Evolutionary conservation across 2,329 filamentous ascomycete species (phyloP), one percentile per base, ranked within the genome.

Genomic region (Uncinocarpus reesii): DNA sequence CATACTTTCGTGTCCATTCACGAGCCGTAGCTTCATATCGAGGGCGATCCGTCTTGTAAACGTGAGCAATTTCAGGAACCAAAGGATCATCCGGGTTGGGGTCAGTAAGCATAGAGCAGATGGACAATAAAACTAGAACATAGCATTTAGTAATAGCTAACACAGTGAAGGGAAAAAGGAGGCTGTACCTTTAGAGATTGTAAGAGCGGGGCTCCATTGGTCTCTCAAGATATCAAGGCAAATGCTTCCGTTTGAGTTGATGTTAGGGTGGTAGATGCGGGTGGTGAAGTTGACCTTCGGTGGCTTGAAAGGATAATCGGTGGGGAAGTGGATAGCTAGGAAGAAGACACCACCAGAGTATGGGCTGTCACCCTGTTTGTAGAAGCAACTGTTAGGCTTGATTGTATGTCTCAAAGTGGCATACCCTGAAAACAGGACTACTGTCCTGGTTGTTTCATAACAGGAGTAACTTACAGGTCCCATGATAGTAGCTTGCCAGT

Each of bases 401-500:
- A 31, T 11, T n/a, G n/a, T n/a, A n/a, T n/a, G n/a, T n/a, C n/a
- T n/a, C n/a, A n/a, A n/a, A n/a, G n/a, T n/a, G n/a, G n/a, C n/a
- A n/a, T n/a, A n/a, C n/a, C n/a, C n/a, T n/a, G n/a, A n/a, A n/a
- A n/a, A n/a, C n/a, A n/a, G n/a, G n/a, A n/a, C n/a, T n/a, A n/a
- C n/a, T n/a, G n/a, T n/a, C n/a, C n/a, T n/a, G n/a, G n/a, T 18
- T 23, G 11, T 40, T 18, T 43, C 13, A 21, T 11, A 38, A 41
- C 55, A 57, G 58, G 63, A 53, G 51, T 60, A 50, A 81, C 86
- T 81, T 81, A 94, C 87, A 68, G 92, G 92, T 72, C 92, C 92
- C 92, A 98, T 98, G 69, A 98, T 98, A 46, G 92, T 98, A 64
- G 92, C 92, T 83, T 98, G 92, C 92, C 92, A 98, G 81, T 96